Conservation (phyloP, 257 asterid genomes). For the Galeopsis tetrahit region DNA sequence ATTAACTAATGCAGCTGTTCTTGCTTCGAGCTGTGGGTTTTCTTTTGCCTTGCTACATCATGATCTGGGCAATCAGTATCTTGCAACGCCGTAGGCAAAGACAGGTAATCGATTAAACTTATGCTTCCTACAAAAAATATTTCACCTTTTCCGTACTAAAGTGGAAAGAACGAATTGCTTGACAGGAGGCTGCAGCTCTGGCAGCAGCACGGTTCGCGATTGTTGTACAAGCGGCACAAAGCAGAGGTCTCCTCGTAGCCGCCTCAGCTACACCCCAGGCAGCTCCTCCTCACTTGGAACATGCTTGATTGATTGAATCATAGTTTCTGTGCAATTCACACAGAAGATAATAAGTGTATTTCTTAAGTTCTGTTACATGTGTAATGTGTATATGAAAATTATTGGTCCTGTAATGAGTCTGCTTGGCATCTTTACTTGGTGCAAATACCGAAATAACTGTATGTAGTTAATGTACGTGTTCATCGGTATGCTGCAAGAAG, state of each 20-base stretch:
- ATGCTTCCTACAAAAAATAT: not conserved
- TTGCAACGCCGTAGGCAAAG: conserved; percentile 90
- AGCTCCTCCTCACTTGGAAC: conserved; percentile 49
- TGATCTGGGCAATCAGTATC: conserved; percentile 92
- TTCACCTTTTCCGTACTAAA: not conserved
- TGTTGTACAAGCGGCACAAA: conserved; percentile 82
- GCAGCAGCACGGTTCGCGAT: conserved; percentile 87
- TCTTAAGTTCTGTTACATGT: conserved; percentile 12
- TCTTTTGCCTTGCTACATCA: conserved; percentile 94
- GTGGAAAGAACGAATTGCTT: not conserved
- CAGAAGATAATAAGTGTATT: conserved; percentile 1
- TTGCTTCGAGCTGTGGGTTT: conserved; percentile 89
- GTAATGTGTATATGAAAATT: conserved; percentile 27
- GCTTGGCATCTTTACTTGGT: not conserved
- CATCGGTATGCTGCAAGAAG: not conserved
- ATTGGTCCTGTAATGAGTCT: not conserved
- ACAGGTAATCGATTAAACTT: conserved; percentile 50
- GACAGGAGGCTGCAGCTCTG: conserved; percentile 84
- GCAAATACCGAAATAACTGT: not conserved
- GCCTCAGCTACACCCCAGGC: conserved; percentile 49
- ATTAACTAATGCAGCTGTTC: conserved; percentile 64
- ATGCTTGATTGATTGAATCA: conserved; percentile 35
- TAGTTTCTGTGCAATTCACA: not conserved
- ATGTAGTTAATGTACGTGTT: conserved; percentile 7
- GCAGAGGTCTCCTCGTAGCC: conserved; percentile 65